Percentiles rank a stretch among this genome's conserved stretches.
Conservation (phyloP, 2,329 filamentous ascomycete genomes). For the Venturia carpophila region DNA sequence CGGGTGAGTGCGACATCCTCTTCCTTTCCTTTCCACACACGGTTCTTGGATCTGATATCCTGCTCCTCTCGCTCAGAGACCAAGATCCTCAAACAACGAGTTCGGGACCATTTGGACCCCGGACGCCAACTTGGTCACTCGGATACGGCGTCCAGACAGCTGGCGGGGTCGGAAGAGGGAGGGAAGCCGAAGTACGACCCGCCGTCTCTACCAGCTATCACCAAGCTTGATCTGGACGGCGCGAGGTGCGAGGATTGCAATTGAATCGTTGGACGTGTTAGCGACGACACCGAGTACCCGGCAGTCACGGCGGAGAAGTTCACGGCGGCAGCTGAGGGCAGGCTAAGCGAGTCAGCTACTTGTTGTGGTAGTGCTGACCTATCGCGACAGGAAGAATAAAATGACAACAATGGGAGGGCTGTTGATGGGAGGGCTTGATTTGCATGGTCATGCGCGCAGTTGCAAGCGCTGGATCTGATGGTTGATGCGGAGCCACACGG, state of each 20-base stretch:
- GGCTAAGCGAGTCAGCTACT: neutral
- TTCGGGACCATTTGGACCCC: conserved; percentile 77
- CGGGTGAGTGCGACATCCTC: conserved; percentile 44
- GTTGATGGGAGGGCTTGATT: neutral
- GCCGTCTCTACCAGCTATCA: neutral
- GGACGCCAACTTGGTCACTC: conserved; percentile 68
- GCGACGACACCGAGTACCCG: neutral
- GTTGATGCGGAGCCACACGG: neutral
- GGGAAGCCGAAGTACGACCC: conserved; percentile 8
- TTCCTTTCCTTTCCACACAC: conserved; percentile 18
- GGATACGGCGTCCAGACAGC: conserved; percentile 36
- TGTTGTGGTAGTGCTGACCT: neutral
- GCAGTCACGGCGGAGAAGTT: neutral
- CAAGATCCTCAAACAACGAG: conserved; percentile 78
- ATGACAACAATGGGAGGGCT: neutral
- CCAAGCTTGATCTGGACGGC: conserved; percentile 30
- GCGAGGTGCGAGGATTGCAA: conserved; percentile 33
- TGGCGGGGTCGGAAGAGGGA: conserved; percentile 14
- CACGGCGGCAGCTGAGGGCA: neutral
- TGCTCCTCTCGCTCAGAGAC: conserved; percentile 50
- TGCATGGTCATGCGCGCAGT: neutral
- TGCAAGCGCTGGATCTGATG: neutral
- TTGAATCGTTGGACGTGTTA: conserved; percentile 16
- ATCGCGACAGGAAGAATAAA: neutral
- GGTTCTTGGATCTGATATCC: neutral